phyloP scores from a whole-genome alignment of 495 filamentous ascomycete genomes.

The Hamigera avellanea region DNA sequence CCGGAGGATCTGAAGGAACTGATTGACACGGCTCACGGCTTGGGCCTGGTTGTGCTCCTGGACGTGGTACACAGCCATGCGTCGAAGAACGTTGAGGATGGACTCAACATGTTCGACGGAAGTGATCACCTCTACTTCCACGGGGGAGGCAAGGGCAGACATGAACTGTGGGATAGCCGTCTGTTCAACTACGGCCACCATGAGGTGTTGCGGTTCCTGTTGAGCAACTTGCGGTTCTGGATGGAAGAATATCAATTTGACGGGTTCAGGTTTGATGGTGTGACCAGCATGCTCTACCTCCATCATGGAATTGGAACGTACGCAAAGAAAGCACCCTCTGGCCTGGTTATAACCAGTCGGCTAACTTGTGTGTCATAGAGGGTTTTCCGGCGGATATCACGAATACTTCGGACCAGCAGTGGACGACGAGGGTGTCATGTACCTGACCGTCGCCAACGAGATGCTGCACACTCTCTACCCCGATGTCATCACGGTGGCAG shows the following conservation, averaged over 20 bases:
- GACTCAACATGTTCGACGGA: slow-evolving; percentile 89
- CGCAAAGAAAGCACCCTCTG: slow-evolving; percentile 24
- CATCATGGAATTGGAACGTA: slow-evolving; percentile 98
- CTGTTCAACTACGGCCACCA: slow-evolving; percentile 95
- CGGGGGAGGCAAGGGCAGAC: slow-evolving; percentile 65
- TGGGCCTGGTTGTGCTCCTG: slow-evolving; percentile 85
- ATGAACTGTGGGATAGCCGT: slow-evolving; percentile 91
- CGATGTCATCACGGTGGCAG: slow-evolving; percentile 78
- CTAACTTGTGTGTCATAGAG: slow-evolving; percentile 35
- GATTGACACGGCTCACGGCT: slow-evolving; percentile 83
- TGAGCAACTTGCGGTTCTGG: slow-evolving; percentile 96
- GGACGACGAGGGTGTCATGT: slow-evolving; percentile 93
- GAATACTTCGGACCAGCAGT: slow-evolving; percentile 91
- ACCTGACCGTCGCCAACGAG: slow-evolving; percentile 94
- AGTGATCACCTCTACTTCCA: slow-evolving; percentile 96
- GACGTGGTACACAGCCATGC: slow-evolving; percentile 98
- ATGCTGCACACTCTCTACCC: slow-evolving; percentile 87
- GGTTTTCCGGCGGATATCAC: slow-evolving; percentile 96
- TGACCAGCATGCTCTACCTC: slow-evolving; percentile 93
- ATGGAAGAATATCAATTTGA: slow-evolving; percentile 98
- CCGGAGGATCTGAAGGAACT: slow-evolving; percentile 96
- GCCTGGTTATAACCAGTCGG: too few species aligned
- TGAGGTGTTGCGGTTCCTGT: slow-evolving; percentile 85
- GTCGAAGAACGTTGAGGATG: slow-evolving; percentile 91
- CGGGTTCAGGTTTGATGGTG: slow-evolving; percentile 95